These are phyloP conservation scores for Lactuca sativa DNA, from an alignment of 129 eudicot genomes.

Conservation along the genomic window DNA sequence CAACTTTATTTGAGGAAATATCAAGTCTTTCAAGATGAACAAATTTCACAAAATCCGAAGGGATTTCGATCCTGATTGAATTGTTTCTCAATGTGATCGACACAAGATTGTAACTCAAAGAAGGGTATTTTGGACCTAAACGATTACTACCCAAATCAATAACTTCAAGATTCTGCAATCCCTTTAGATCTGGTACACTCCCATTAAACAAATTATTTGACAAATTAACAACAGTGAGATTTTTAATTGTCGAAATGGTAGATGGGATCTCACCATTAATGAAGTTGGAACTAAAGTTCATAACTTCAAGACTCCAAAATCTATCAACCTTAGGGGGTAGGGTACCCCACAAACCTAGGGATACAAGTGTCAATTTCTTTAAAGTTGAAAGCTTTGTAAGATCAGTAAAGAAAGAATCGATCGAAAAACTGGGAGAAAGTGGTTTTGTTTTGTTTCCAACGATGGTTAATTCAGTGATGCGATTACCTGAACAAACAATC, in stretches of 20 bases:
- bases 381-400: constrained; percentile 71
- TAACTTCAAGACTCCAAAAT: constrained; percentile 55
- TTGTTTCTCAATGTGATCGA: constrained; percentile 53
- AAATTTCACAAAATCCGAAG: constrained; percentile 43
- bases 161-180: constrained; percentile 47
- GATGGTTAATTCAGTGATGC: constrained; percentile 62
- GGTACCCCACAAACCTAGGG: constrained; percentile 82
- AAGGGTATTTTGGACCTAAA: constrained; percentile 72
- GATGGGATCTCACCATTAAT: constrained; percentile 66
- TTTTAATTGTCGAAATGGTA: constrained; percentile 47
- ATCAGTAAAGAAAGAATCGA: constrained; percentile 73
- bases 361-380: constrained; percentile 66
- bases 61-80: constrained; percentile 57
- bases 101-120: constrained; percentile 53
- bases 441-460: constrained; percentile 60
- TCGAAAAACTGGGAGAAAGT: constrained; percentile 60
- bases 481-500: constrained; percentile 66
- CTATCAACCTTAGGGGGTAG: constrained; percentile 64
- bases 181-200: constrained; percentile 67
- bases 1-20: constrained; percentile 61
- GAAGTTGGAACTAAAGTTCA: constrained; percentile 80
- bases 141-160: constrained; percentile 69
- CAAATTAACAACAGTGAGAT: constrained; percentile 48
- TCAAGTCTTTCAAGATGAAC: constrained; percentile 58
- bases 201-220: constrained; percentile 67